A percentile compares a stretch with the other conserved stretches of the same genome.
Evolutionary conservation across 331 rosid genomes (phyloP).

Genomic region (Telfairia occidentalis): DNA sequence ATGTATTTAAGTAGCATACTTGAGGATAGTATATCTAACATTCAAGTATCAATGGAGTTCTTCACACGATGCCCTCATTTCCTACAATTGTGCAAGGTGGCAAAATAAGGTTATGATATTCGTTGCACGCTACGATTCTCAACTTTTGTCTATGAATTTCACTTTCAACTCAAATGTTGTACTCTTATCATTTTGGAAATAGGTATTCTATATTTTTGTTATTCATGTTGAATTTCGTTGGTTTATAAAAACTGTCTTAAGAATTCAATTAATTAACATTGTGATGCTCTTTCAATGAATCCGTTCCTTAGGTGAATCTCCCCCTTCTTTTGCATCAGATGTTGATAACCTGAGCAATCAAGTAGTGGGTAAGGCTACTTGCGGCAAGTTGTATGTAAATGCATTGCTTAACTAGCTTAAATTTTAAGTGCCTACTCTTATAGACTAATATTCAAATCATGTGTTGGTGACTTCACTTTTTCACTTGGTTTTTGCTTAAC

Average conservation of each 20-base stretch:
- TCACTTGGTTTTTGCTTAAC: too few relatives aligned
- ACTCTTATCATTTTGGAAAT: neutral
- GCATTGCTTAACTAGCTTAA: too few relatives aligned
- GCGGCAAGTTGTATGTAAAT: too few relatives aligned
- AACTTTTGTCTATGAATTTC: neutral
- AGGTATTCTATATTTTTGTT: neutral
- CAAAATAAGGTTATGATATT: neutral
- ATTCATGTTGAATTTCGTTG: neutral
- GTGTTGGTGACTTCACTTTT: too few relatives aligned
- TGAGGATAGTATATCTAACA: slow-evolving; percentile 54
- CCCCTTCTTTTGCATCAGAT: slow-evolving; percentile 12
- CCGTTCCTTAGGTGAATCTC: slow-evolving; percentile 17
- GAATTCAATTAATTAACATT: slow-evolving; percentile 9
- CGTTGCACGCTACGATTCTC: neutral
- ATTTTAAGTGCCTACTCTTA: too few relatives aligned
- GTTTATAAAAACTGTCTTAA: neutral
- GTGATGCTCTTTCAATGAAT: neutral
- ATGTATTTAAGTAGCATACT: slow-evolving; percentile 78
- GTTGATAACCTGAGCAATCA: slow-evolving; percentile 38
- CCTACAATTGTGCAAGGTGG: slow-evolving; percentile 65
- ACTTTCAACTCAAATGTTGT: neutral
- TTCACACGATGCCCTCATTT: slow-evolving; percentile 43
- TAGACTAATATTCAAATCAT: too few relatives aligned
- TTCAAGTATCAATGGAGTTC: slow-evolving; percentile 39
- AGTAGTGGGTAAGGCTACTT: slow-evolving; percentile 36